Percentiles rank a stretch among this genome's conserved stretches.
These are phyloP conservation scores for Aspergillus baeticus DNA, from an alignment of 495 filamentous ascomycete species.

Conservation along the genomic window DNA sequence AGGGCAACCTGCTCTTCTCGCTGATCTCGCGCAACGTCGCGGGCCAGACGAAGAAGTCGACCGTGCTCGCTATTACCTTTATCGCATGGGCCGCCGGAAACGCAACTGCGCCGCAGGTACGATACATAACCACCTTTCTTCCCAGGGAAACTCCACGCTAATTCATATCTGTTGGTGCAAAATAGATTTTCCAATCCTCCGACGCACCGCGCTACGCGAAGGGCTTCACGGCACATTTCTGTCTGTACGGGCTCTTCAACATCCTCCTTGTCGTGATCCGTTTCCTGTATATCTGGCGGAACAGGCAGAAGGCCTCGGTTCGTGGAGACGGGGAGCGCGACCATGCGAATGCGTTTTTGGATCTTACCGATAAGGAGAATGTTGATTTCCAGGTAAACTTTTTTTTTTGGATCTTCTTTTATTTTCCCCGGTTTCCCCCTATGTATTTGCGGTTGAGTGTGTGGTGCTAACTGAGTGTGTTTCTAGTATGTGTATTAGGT, in stretches of 20 bases:
- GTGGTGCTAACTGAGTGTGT: neutral
- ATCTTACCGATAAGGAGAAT: constrained; percentile 60
- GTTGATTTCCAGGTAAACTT: constrained; percentile 52
- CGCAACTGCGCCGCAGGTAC: constrained; percentile 32
- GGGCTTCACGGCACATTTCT: constrained; percentile 22
- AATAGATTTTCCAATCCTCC: constrained; percentile 23
- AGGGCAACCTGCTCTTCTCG: constrained; percentile 34
- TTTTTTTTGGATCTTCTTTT: constrained; percentile 19
- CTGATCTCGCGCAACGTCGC: constrained; percentile 56
- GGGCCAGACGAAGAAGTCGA: constrained; percentile 60
- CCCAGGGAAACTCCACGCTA: neutral
- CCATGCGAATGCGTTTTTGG: constrained; percentile 42
- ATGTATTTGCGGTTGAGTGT: neutral
- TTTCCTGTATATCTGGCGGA: constrained; percentile 15
- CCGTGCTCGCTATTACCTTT: constrained; percentile 30
- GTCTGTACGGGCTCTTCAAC: constrained; percentile 22
- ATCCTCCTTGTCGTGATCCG: constrained; percentile 11
- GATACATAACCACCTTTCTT: neutral
- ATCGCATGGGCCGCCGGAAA: constrained; percentile 31
- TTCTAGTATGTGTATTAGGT: neutral
- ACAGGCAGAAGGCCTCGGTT: constrained; percentile 1
- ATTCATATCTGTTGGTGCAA: neutral
- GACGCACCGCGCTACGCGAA: constrained; percentile 29
- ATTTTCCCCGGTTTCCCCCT: too few species aligned
- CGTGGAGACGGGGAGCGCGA: constrained; percentile 16